A percentile compares a stretch with the other conserved stretches of the same genome.
phyloP scores from a whole-genome alignment of 192 early-diverging fungal genomes.

The Gonapodya sp. region DNA sequence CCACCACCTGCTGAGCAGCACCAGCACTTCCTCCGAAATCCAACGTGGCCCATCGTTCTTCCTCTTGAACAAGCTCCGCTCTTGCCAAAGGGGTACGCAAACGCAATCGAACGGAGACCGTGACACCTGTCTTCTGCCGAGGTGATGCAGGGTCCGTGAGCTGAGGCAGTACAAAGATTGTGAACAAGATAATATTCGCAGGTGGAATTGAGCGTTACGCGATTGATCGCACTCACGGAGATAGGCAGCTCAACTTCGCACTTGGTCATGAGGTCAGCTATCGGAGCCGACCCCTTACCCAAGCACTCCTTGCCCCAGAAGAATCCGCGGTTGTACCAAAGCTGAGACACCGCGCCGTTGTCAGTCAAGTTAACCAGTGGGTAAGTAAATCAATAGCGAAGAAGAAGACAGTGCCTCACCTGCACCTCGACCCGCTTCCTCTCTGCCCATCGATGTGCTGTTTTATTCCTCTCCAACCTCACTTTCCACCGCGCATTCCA shows the following conservation, averaged over 20 bases:
- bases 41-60: constrained; percentile 57
- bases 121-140: constrained; percentile 54
- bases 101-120: constrained; percentile 52
- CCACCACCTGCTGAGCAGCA: too few species aligned
- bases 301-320: constrained; percentile 41
- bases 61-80: constrained; percentile 43
- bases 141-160: constrained; percentile 44
- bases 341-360: too few species aligned
- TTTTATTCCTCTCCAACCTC: neutral
- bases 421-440: neutral
- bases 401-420: too few species aligned
- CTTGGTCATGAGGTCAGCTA: constrained; percentile 49
- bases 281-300: constrained; percentile 44
- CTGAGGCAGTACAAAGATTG: constrained; percentile 25
- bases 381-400: too few species aligned
- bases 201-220: neutral
- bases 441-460: neutral
- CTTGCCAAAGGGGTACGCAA: constrained; percentile 48
- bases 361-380: too few species aligned
- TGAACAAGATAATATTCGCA: neutral
- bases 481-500: neutral
- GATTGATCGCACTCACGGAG: constrained; percentile 50
- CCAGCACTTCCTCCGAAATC: constrained; percentile 22
- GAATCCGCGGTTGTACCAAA: constrained; percentile 25
- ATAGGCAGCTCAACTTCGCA: constrained; percentile 55